Evolutionary conservation across 805 yeast species (phyloP).

Genomic region (Zygoascus bituminiphila): DNA sequence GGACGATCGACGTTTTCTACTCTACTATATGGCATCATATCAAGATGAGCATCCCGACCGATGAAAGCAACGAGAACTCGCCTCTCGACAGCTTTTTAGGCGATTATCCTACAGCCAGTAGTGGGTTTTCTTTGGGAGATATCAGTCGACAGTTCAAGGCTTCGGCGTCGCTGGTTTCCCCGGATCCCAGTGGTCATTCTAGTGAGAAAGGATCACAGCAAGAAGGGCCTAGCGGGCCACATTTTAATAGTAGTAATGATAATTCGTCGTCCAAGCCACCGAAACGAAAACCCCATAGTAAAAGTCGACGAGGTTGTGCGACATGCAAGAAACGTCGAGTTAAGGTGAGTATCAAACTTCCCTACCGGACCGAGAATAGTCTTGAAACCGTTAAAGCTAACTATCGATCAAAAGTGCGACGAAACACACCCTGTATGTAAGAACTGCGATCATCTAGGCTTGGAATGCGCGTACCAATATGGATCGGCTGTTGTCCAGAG

Average conservation of each 20-base stretch:
- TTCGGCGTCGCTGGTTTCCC: background rate
- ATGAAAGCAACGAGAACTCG: background rate
- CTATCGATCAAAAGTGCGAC: too few relatives aligned
- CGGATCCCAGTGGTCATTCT: background rate
- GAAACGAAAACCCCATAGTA: slow-evolving; percentile 81
- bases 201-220: background rate
- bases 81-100: background rate
- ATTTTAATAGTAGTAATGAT: too few relatives aligned
- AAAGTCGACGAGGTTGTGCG: slow-evolving; percentile 81
- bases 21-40: too few relatives aligned
- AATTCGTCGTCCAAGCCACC: background rate
- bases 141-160: background rate
- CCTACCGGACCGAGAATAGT: too few relatives aligned
- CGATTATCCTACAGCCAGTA: background rate
- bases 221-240: slow-evolving; percentile 1
- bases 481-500: slow-evolving; percentile 2
- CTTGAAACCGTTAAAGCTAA: too few relatives aligned
- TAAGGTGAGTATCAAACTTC: slow-evolving; percentile 30
- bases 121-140: background rate
- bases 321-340: slow-evolving; percentile 86
- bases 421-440: slow-evolving; percentile 72
- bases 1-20: too few relatives aligned
- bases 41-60: background rate
- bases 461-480: slow-evolving; percentile 43
- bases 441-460: slow-evolving; percentile 71